A percentile compares a stretch with the other conserved stretches of the same genome.
phyloP scores from a whole-genome alignment of 2,329 filamentous ascomycete genomes.

The Pestalotiopsis sp. region DNA sequence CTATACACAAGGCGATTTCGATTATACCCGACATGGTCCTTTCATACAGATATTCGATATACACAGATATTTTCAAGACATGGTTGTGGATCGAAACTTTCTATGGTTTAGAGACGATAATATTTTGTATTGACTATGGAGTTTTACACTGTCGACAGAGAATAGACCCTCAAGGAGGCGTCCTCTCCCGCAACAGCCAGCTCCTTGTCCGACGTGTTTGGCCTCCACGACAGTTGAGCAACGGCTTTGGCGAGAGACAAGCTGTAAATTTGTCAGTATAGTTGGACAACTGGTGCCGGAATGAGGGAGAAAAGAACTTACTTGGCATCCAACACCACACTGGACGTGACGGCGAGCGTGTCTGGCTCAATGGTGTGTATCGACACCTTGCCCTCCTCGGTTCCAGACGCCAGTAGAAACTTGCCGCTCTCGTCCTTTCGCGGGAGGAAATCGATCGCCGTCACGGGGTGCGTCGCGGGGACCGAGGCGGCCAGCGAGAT shows the following conservation, averaged over 20 bases:
- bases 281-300: no score
- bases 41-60: no score
- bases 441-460: slow-evolving; percentile 67
- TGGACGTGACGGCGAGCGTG: slow-evolving; percentile 36
- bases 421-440: slow-evolving; percentile 26
- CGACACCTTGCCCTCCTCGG: slow-evolving; percentile 51
- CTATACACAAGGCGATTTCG: no score
- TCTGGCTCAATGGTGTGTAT: slow-evolving; percentile 41
- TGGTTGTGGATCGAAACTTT: not conserved
- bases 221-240: slow-evolving; percentile 70
- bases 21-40: no score
- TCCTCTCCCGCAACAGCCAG: slow-evolving; percentile 62
- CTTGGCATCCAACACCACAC: slow-evolving; percentile 36
- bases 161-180: slow-evolving; percentile 59
- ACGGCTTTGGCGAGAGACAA: slow-evolving; percentile 64
- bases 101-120: not conserved
- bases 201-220: slow-evolving; percentile 36
- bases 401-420: slow-evolving; percentile 56
- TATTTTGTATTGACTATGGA: not conserved
- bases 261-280: slow-evolving; percentile 27
- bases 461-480: slow-evolving; percentile 60
- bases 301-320: slow-evolving; percentile 33
- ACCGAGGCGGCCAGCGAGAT: slow-evolving; percentile 57
- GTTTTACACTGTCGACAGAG: slow-evolving; percentile 31
- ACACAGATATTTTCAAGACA: no score